Evolutionary conservation across 805 yeast species (phyloP), one percentile per base, ranked within the genome.

Genomic region (Maudiozyma bulderi): DNA sequence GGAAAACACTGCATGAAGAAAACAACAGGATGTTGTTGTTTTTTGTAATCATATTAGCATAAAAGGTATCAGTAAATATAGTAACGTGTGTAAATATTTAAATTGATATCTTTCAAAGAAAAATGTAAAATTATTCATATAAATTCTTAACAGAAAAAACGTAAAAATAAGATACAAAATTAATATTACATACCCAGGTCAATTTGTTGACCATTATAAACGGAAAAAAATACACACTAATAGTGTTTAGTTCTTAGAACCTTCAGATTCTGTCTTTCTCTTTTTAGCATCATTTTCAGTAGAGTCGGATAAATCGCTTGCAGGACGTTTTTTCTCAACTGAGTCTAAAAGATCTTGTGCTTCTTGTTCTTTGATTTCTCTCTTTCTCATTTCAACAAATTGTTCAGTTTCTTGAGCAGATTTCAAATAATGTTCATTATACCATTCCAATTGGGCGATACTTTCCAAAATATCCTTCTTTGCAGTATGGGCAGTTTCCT

Each of bases 381-480:
- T 28, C 37, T 14, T 39, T 35, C 44, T 51, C 44, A 26, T 20
- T 28, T 35, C 40, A 15, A 56, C 59, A 46, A 50, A 56, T n/a
- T 47, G 30, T 38, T 42, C 35, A 5, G 59, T 56, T 30, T 54
- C 55, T 5, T 30, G 11, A 37, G 52, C 28, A 40, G 37, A 46
- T 32, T 68, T 64, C 51, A 85, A 73, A 61, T 86, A 89, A 58
- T 84, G 71, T 15, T 82, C 78, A 50, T 76, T 68, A 65, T 83
- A 87, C 86, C 89, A 93, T 55, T 72, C 75, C 61, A 93, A 70
- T 64, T 93, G 96, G 8, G 67, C 77, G 40, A 93, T 91, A 58
- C 96, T 86, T 65, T 93, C 99, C 45, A 86, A 57, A 44, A 93
- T 93, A 65, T 93, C 99, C 13, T 81, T 73, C 54, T 77, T 78